Conservation (phyloP, 768 basidiomycete genomes). For the Pleurotus djamor region DNA sequence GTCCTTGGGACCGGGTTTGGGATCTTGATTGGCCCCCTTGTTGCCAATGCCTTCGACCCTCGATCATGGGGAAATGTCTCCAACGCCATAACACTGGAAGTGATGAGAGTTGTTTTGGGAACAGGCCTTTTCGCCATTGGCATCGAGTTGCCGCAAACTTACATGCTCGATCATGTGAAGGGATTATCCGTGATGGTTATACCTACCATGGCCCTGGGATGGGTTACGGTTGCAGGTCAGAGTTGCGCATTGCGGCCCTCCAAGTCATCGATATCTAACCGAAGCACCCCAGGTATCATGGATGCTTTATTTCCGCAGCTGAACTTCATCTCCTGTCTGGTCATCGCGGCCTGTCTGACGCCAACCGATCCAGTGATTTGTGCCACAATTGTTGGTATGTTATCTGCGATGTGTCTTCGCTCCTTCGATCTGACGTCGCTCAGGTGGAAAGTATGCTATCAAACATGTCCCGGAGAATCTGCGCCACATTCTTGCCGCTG, state of each 20-base stretch:
- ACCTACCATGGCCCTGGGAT: constrained; percentile 83
- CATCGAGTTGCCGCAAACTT: constrained; percentile 85
- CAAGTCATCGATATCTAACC: too few species aligned
- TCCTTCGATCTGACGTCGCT: neutral
- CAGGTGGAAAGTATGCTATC: constrained; percentile 70
- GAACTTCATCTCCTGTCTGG: constrained; percentile 72
- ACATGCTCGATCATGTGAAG: constrained; percentile 78
- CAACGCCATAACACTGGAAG: constrained; percentile 75
- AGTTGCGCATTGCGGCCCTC: too few species aligned
- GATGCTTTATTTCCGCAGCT: constrained; percentile 71
- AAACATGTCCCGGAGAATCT: constrained; percentile 74
- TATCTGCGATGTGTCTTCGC: neutral
- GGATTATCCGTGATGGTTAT: constrained; percentile 70
- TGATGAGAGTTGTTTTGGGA: constrained; percentile 87
- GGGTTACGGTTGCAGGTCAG: constrained; percentile 72
- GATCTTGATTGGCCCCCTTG: constrained; percentile 69
- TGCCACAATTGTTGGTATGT: constrained; percentile 71
- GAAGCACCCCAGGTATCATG: constrained; percentile 48
- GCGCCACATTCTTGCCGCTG: constrained; percentile 79
- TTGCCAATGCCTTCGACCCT: constrained; percentile 71
- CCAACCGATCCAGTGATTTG: constrained; percentile 96
- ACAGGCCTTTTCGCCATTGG: constrained; percentile 94
- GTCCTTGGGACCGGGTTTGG: constrained; percentile 81
- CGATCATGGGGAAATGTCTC: constrained; percentile 59
- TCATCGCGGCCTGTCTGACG: constrained; percentile 86